Percentiles rank a stretch among this genome's conserved stretches.
Conservation (phyloP, 1,284 basidiomycete genomes). For the Bondarzewia mesenterica region DNA sequence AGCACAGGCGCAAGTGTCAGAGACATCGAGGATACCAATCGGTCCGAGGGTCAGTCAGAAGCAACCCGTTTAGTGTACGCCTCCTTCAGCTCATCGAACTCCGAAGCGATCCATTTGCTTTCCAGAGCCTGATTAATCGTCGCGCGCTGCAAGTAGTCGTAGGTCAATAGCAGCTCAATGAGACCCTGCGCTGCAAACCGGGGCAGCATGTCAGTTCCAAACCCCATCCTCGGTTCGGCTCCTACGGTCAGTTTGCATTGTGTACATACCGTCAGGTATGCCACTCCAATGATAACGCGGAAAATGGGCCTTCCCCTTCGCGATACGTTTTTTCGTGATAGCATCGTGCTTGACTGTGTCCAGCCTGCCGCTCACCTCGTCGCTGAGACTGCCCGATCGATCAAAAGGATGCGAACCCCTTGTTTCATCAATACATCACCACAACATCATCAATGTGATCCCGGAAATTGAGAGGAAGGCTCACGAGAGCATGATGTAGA, state of each 20-base stretch:
- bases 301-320: slow-evolving; percentile 53
- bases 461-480: slow-evolving; percentile 18
- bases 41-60: no score
- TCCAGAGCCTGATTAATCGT: slow-evolving; percentile 53
- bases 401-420: slow-evolving; percentile 36
- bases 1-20: no score
- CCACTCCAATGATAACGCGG: slow-evolving; percentile 41
- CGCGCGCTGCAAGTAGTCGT: slow-evolving; percentile 46
- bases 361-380: slow-evolving; percentile 19
- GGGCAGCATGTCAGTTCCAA: background rate
- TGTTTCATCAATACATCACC: background rate
- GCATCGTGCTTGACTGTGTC: slow-evolving; percentile 43
- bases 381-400: slow-evolving; percentile 11
- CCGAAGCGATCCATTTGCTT: slow-evolving; percentile 55
- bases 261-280: slow-evolving; percentile 54
- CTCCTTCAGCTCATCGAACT: slow-evolving; percentile 48
- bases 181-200: slow-evolving; percentile 41
- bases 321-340: slow-evolving; percentile 59
- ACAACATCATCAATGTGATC: slow-evolving; percentile 11
- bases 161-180: slow-evolving; percentile 47
- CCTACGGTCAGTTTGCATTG: no score
- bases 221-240: no score
- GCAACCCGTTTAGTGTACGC: slow-evolving; percentile 50
- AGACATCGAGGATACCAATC: no score
- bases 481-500: slow-evolving; percentile 77